A percentile compares a stretch with the other conserved stretches of the same genome.
phyloP scores from a whole-genome alignment of 768 basidiomycete genomes.

The Austroboletus eburneus region DNA sequence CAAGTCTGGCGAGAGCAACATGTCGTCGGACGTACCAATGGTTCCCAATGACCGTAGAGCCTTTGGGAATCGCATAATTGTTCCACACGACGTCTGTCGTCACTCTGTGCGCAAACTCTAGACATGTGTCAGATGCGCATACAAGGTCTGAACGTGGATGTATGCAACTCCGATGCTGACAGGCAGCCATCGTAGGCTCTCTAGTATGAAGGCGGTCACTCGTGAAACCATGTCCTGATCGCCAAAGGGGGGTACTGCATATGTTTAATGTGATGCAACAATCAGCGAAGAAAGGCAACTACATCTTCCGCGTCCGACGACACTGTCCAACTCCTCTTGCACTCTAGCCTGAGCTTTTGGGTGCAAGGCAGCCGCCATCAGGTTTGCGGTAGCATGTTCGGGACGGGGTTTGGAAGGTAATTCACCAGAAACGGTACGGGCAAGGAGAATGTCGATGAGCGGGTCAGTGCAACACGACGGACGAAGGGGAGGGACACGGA shows the following conservation, averaged over 20 bases:
- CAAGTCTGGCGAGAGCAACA: background rate
- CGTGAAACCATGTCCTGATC: constrained; percentile 34
- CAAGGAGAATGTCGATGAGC: constrained; percentile 50
- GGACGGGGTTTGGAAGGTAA: constrained; percentile 37
- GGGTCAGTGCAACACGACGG: constrained; percentile 12
- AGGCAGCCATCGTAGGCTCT: constrained; percentile 36
- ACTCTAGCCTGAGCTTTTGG: constrained; percentile 46
- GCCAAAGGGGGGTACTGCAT: constrained; percentile 34
- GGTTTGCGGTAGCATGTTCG: constrained; percentile 8
- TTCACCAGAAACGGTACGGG: constrained; percentile 44
- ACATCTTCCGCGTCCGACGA: constrained; percentile 40
- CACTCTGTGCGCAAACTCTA: constrained; percentile 56
- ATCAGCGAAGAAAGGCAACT: background rate
- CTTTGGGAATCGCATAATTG: constrained; percentile 38
- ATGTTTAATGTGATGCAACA: background rate
- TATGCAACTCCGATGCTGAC: constrained; percentile 26
- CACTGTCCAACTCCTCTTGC: constrained; percentile 49
- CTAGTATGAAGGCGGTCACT: constrained; percentile 35
- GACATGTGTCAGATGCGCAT: constrained; percentile 19
- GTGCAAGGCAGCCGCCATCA: constrained; percentile 52
- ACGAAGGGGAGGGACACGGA: constrained; percentile 26
- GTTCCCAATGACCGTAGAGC: constrained; percentile 35
- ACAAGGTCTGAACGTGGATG: background rate
- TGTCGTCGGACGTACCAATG: constrained; percentile 22
- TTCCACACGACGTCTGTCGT: constrained; percentile 49